Base-by-base conservation (phyloP, 2,329 filamentous ascomycete species). In the Epichloe gansuensis region DNA sequence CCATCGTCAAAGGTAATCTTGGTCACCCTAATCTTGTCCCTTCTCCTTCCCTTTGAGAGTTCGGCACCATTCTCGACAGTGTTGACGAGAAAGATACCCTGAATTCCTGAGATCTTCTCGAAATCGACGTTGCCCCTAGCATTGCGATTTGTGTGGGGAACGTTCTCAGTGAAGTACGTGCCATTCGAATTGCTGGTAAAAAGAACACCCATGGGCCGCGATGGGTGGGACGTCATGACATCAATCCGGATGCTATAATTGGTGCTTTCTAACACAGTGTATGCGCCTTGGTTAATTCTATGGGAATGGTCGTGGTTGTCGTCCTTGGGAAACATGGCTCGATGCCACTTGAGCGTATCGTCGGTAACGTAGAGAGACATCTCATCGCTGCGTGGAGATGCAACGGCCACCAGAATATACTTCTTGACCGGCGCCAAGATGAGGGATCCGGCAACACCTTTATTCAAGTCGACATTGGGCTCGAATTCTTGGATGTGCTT, bases 161-260 rank as follows among this genome's bases (percentile, higher is more conserved):
- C 79, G 62, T 95, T 97, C 62, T 86, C 83, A 2, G 87, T 93
- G 66, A 97, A 98, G 68, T 91, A 96, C 2, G 90, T 96, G 55
- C 93, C 93, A 65, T 97, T 94, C 35, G 91, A 97, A 66, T 98
- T 98, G 65, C 91, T 97, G 5, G 90, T 95, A 63, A 96, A 91
- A 53, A 98, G 75, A 11, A 86, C 83, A 37, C 93, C 94, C 80
- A 95, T 91, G 0, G 85, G 80, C 39, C 78, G 80, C 1, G 76
- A 78, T 12, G 77, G 77, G 45, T 72, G 74, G 41, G 75, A 75
- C 1, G 85, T 88, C 78, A 91, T 84, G 57, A 97, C 91, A 67
- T 97, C 91, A 52, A 98, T 83, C 69, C 97, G 91, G 60, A 98
- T 90, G 72, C 91, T 96, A 73, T 98, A 96, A 65, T 95, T 91